phyloP scores from a whole-genome alignment of 192 early-diverging fungal genomes.

The Borealophlyctis nickersoniae region DNA sequence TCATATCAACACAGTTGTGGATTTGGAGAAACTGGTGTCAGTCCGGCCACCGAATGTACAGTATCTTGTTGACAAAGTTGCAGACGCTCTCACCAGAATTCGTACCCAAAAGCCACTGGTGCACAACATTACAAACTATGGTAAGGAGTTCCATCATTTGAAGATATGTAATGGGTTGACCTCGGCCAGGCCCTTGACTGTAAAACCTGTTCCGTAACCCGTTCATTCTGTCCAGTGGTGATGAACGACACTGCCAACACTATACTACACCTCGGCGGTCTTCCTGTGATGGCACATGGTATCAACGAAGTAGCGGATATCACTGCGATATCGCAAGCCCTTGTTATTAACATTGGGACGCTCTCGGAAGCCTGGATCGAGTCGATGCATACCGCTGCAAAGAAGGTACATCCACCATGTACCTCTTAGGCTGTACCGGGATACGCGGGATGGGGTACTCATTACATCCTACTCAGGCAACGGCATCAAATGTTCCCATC shows the following conservation, averaged over 20 bases:
- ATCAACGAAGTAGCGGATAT: conserved; percentile 55
- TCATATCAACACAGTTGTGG: not conserved
- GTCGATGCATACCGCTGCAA: conserved; percentile 51
- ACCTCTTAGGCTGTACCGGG: too few relatives aligned
- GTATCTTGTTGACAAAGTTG: conserved; percentile 35
- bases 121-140: conserved; percentile 79
- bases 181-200: too few relatives aligned
- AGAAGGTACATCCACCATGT: conserved; percentile 21
- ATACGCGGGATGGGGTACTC: too few relatives aligned
- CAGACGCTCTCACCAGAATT: conserved; percentile 36
- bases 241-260: conserved; percentile 87
- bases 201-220: too few relatives aligned
- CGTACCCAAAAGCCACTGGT: conserved; percentile 60
- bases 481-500: conserved; percentile 55
- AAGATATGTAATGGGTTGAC: not conserved
- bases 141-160: conserved; percentile 1
- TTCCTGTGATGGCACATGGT: conserved; percentile 76
- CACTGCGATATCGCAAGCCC: conserved; percentile 23
- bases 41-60: not conserved
- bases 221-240: conserved; percentile 51
- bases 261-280: conserved; percentile 74
- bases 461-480: conserved; percentile 32
- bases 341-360: conserved; percentile 63
- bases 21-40: not conserved
- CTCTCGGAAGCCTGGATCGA: conserved; percentile 47